These are phyloP conservation scores for Spathaspora boniae DNA, from an alignment of 805 yeast genomes.

Conservation along the genomic window DNA sequence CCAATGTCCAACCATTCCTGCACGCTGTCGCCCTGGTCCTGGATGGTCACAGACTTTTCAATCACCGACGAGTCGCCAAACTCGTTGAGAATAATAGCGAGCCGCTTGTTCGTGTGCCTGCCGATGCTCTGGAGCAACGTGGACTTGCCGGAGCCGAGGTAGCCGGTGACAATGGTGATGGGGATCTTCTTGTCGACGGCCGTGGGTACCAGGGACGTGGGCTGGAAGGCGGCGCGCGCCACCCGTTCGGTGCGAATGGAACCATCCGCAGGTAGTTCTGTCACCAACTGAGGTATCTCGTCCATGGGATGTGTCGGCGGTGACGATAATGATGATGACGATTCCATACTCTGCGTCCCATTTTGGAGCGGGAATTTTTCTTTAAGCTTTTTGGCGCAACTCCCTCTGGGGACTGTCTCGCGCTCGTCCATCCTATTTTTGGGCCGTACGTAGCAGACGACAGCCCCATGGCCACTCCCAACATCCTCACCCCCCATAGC, in stretches of 20 bases:
- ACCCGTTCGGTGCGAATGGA: slow-evolving; percentile 1
- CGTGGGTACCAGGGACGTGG: slow-evolving; percentile 12
- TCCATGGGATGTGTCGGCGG: too few species aligned
- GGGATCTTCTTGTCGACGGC: slow-evolving; percentile 58
- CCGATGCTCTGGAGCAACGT: slow-evolving; percentile 79
- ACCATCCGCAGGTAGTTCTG: slow-evolving; percentile 13
- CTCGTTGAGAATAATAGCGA: slow-evolving; percentile 90
- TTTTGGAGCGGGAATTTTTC: too few species aligned
- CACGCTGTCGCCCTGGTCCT: slow-evolving; percentile 47
- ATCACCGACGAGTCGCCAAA: slow-evolving; percentile 89
- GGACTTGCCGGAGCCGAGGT: slow-evolving; percentile 91
- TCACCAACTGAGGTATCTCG: slow-evolving; percentile 36
- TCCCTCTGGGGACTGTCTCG: too few species aligned
- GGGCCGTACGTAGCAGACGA: too few species aligned
- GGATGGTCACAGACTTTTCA: slow-evolving; percentile 79
- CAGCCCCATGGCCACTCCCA: too few species aligned
- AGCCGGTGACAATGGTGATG: slow-evolving; percentile 90
- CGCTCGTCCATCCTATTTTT: too few species aligned
- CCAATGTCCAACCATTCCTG: slow-evolving; percentile 97
- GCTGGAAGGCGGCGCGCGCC: slow-evolving; percentile 1
- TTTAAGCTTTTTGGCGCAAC: too few species aligned
- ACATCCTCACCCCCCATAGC: too few species aligned
- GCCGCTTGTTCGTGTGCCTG: slow-evolving; percentile 59
- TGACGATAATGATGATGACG: too few species aligned
- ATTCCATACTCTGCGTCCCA: too few species aligned